Conservation (phyloP, 208 protist genomes). For the Leishmania tarentolae region DNA sequence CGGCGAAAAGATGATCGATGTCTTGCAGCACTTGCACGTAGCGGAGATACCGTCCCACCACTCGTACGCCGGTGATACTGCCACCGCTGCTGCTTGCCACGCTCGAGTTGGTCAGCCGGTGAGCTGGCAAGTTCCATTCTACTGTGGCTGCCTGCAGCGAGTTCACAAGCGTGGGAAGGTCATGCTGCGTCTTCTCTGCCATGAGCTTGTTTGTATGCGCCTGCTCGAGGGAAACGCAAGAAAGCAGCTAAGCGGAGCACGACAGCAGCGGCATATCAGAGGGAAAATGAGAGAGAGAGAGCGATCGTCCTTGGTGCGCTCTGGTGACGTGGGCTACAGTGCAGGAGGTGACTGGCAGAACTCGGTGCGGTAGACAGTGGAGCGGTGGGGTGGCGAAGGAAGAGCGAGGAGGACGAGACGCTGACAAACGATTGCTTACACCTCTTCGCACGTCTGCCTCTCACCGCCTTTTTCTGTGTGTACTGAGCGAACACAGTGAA, state of each 20-base stretch:
- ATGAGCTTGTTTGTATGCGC: background rate
- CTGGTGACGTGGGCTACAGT: background rate
- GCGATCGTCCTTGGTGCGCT: background rate
- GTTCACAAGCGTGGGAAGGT: conserved; percentile 34
- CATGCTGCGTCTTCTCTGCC: conserved; percentile 10
- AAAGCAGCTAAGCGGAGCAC: background rate
- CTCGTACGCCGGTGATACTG: background rate
- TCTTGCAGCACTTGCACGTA: conserved; percentile 31
- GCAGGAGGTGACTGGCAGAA: background rate
- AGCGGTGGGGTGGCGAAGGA: background rate
- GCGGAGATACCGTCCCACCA: conserved; percentile 16
- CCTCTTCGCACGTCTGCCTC: background rate
- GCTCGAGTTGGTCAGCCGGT: conserved; percentile 8
- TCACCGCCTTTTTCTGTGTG: background rate
- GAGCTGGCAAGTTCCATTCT: conserved; percentile 25
- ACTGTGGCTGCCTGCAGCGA: conserved; percentile 37
- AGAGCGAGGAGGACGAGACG: background rate
- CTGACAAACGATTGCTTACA: background rate
- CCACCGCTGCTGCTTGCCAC: conserved; percentile 17
- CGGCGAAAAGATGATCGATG: conserved; percentile 33
- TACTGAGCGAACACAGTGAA: background rate
- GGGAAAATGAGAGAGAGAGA: conserved; percentile 2
- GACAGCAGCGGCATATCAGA: background rate
- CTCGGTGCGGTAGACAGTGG: background rate
- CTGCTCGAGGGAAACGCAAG: background rate